phyloP scores from a whole-genome alignment of 1,139 yeast species.

The Suhomyces terraborum region DNA sequence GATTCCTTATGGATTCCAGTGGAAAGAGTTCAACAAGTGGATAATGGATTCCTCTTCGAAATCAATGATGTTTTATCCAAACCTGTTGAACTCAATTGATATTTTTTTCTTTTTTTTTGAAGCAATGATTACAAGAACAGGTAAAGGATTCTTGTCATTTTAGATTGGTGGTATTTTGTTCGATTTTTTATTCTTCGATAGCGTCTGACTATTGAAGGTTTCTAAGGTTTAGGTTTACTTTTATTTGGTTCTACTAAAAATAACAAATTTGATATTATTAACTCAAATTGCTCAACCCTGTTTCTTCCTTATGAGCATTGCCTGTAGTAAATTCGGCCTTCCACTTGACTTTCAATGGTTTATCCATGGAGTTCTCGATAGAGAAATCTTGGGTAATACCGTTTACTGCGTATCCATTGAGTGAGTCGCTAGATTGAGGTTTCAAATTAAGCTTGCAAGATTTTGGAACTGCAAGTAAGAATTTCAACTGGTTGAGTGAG shows the following conservation, averaged over 20 bases:
- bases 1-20: slow-evolving; percentile 35
- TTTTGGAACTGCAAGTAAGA: slow-evolving; percentile 84
- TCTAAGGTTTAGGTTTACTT: neutral
- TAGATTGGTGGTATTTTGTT: neutral
- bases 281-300: slow-evolving; percentile 51
- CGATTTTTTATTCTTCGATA: neutral
- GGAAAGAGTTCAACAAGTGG: slow-evolving; percentile 45
- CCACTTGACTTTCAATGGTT: slow-evolving; percentile 77
- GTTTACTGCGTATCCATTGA: slow-evolving; percentile 53
- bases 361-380: slow-evolving; percentile 54
- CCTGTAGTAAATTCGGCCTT: slow-evolving; percentile 60
- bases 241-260: slow-evolving; percentile 10
- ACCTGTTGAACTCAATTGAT: no score
- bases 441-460: slow-evolving; percentile 62
- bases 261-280: slow-evolving; percentile 7
- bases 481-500: slow-evolving; percentile 50
- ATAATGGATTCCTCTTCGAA: slow-evolving; percentile 55
- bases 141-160: no score
- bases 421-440: slow-evolving; percentile 64
- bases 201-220: neutral
- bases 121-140: no score
- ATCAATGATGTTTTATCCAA: slow-evolving; percentile 19
- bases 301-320: slow-evolving; percentile 52
- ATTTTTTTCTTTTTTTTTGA: no score
- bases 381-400: slow-evolving; percentile 62